These are phyloP conservation scores for Arabidopsis lyrata DNA, from an alignment of 441 rosid species.

Conservation along the genomic window DNA sequence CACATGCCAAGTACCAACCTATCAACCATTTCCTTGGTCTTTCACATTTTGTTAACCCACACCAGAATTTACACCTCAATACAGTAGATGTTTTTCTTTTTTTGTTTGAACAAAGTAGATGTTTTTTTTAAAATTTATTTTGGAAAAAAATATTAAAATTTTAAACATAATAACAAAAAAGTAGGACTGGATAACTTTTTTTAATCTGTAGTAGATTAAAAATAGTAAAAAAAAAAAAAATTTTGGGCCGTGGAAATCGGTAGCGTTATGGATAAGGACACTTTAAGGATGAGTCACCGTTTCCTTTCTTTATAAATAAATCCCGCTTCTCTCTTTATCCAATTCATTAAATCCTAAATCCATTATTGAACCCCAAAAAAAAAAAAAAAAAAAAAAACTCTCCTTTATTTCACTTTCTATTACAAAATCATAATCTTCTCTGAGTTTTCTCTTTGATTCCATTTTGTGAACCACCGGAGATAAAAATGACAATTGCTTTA, in stretches of 20 bases:
- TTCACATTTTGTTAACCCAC: no score
- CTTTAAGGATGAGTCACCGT: slow-evolving; percentile 39
- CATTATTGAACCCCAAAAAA: slow-evolving; percentile 4
- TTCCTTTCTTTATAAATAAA: slow-evolving; percentile 18
- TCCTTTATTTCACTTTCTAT: background rate
- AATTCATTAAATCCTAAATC: slow-evolving; percentile 14
- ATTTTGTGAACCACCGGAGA: background rate
- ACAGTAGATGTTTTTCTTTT: no score
- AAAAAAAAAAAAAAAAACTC: background rate
- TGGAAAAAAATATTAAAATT: background rate
- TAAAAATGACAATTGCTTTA: slow-evolving; percentile 42
- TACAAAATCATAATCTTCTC: background rate
- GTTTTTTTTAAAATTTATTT: background rate
- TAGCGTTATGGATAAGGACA: slow-evolving; percentile 46
- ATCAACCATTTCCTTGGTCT: background rate
- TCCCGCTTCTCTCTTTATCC: background rate
- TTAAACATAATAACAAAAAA: slow-evolving; percentile 19
- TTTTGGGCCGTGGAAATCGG: background rate
- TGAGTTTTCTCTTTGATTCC: slow-evolving; percentile 13
- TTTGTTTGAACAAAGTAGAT: no score
- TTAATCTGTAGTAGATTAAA: background rate
- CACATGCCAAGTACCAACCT: background rate
- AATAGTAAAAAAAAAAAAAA: background rate
- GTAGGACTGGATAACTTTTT: slow-evolving; percentile 23
- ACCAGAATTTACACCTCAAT: no score